These are phyloP conservation scores for Tricholoma sp. DNA, from an alignment of 768 basidiomycete species.

Conservation along the genomic window DNA sequence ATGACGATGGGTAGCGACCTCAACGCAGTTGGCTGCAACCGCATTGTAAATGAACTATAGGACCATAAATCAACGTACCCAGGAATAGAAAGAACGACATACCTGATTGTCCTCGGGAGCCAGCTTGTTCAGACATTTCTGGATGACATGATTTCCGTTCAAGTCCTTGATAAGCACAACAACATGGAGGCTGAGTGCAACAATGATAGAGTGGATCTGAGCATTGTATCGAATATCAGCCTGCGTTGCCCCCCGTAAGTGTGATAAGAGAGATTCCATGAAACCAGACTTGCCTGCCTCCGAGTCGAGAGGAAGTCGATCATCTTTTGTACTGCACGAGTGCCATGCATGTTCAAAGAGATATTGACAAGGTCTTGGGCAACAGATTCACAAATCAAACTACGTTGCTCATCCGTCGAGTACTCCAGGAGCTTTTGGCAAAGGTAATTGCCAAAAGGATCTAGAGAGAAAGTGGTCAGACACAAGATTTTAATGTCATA, in stretches of 20 bases:
- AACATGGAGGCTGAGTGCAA: conserved; percentile 95
- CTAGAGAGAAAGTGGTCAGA: conserved; percentile 29
- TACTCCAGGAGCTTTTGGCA: conserved; percentile 97
- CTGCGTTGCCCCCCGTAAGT: conserved; percentile 54
- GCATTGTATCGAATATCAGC: conserved; percentile 78
- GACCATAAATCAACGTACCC: neutral
- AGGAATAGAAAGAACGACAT: conserved; percentile 7
- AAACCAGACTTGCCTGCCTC: conserved; percentile 68
- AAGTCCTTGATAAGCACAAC: conserved; percentile 99
- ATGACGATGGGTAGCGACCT: conserved; percentile 96
- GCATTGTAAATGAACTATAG: conserved; percentile 96
- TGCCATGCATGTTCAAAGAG: conserved; percentile 99
- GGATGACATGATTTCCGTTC: conserved; percentile 96
- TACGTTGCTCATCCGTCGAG: conserved; percentile 96
- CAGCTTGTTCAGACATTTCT: conserved; percentile 98
- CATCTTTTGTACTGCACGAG: conserved; percentile 99
- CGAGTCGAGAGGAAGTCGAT: conserved; percentile 97
- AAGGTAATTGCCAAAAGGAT: conserved; percentile 98
- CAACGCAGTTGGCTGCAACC: conserved; percentile 97
- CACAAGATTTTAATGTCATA: neutral
- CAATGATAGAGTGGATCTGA: conserved; percentile 95
- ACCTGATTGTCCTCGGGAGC: conserved; percentile 99
- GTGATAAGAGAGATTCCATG: conserved; percentile 31
- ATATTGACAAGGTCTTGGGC: conserved; percentile 97
- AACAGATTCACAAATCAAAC: conserved; percentile 95